A percentile compares a stretch with the other conserved stretches of the same genome.
Evolutionary conservation across 495 filamentous ascomycete species (phyloP).

Genomic region (Podospora tetraspora): DNA sequence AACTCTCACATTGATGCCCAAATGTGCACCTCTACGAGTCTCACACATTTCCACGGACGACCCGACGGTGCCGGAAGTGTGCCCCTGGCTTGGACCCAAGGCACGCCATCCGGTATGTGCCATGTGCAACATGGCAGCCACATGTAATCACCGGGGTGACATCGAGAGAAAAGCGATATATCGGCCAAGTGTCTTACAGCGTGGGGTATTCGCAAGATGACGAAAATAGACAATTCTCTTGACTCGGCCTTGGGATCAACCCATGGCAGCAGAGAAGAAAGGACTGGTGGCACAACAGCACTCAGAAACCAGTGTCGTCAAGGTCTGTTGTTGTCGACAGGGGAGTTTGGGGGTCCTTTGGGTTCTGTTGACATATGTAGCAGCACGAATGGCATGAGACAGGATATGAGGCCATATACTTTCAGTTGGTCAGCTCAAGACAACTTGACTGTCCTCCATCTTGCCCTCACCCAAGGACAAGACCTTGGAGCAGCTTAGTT

Average conservation of each 20-base stretch:
- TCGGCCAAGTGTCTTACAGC: not conserved
- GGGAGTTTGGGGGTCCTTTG: too few species aligned
- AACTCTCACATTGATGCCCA: not conserved
- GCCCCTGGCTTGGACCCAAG: not conserved
- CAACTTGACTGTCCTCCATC: not conserved
- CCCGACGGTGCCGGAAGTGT: not conserved
- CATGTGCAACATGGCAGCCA: not conserved
- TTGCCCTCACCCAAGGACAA: not conserved
- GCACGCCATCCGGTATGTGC: not conserved
- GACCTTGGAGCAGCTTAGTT: not conserved
- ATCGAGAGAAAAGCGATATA: not conserved
- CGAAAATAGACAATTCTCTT: not conserved
- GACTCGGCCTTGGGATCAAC: too few species aligned
- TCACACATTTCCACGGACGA: not conserved
- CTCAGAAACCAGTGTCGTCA: too few species aligned
- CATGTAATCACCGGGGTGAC: not conserved
- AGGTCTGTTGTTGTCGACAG: too few species aligned
- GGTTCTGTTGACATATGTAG: too few species aligned
- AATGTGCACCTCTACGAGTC: not conserved
- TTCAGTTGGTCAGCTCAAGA: not conserved
- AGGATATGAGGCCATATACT: too few species aligned
- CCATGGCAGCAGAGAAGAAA: too few species aligned
- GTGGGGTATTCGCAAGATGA: not conserved
- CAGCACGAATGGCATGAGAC: too few species aligned
- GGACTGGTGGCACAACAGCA: too few species aligned